Evolutionary conservation across 176 grass and related monocot species (phyloP).

Genomic region (Oryza meyeriana): DNA sequence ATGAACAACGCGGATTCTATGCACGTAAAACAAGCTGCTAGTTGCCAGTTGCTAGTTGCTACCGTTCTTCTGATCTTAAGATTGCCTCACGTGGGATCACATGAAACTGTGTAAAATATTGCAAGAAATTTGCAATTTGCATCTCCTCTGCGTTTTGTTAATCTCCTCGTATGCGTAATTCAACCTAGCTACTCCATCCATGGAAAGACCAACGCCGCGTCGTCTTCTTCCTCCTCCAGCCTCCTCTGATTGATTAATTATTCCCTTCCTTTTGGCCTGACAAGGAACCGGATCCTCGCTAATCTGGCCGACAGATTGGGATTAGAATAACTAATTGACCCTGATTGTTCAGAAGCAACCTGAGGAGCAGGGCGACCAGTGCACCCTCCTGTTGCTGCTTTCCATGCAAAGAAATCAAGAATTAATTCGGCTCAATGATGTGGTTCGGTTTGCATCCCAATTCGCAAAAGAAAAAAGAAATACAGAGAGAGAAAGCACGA

Average conservation of each 20-base stretch:
- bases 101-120: neutral
- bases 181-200: conserved; percentile 11
- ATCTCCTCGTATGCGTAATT: neutral
- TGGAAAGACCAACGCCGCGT: conserved; percentile 32
- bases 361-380: conserved; percentile 17
- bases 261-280: conserved; percentile 38
- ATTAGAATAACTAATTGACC: conserved; percentile 13
- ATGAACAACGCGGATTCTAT: neutral
- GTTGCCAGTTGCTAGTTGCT: neutral
- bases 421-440: conserved; percentile 23
- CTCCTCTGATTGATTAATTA: neutral
- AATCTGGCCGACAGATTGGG: conserved; percentile 44
- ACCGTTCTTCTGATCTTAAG: neutral
- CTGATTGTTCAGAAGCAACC: conserved; percentile 42
- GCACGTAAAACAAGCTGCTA: neutral
- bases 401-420: neutral
- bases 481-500: neutral
- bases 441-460: neutral
- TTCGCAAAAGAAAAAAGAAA: neutral
- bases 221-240: conserved; percentile 14
- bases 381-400: neutral
- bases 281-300: conserved; percentile 64
- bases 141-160: neutral
- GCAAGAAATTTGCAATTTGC: conserved; percentile 16
- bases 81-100: conserved; percentile 46